Evolutionary conservation across 805 yeast species (phyloP).

Genomic region (Saccharomyces mikatae): DNA sequence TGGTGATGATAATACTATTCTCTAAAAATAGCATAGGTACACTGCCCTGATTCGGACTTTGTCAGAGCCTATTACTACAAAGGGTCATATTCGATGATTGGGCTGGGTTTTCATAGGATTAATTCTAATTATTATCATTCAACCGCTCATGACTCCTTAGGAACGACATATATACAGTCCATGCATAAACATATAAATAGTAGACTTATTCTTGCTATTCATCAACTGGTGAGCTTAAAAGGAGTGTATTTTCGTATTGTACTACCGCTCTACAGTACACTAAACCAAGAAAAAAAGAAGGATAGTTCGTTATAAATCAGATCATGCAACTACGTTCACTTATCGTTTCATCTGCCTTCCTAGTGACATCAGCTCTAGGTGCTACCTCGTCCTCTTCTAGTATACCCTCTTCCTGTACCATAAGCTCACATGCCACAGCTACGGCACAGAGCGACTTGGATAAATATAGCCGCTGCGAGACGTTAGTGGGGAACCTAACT

Average conservation of each 20-base stretch:
- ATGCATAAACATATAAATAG: not conserved
- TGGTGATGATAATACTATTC: not conserved
- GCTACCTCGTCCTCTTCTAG: not conserved
- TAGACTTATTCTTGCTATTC: not conserved
- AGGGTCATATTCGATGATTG: not conserved
- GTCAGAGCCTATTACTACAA: not conserved
- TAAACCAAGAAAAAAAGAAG: not conserved
- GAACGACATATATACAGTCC: not conserved
- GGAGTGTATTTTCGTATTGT: not conserved
- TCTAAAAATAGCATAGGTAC: not conserved
- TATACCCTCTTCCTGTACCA: slow-evolving; percentile 54
- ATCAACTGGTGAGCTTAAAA: not conserved
- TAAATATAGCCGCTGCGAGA: slow-evolving; percentile 59
- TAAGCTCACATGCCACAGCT: slow-evolving; percentile 56
- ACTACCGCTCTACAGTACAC: not conserved
- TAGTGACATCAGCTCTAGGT: slow-evolving; percentile 1
- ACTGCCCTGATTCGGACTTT: not conserved
- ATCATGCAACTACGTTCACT: not conserved
- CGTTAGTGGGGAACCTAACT: slow-evolving; percentile 71
- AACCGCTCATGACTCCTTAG: not conserved
- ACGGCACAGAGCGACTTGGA: slow-evolving; percentile 77
- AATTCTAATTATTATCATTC: not conserved
- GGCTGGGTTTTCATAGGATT: not conserved
- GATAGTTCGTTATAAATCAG: not conserved
- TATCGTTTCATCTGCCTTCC: not conserved